Evolutionary conservation across 768 basidiomycete genomes (phyloP), one percentile per base, ranked within the genome.

Genomic region (Termitomyces sp.): DNA sequence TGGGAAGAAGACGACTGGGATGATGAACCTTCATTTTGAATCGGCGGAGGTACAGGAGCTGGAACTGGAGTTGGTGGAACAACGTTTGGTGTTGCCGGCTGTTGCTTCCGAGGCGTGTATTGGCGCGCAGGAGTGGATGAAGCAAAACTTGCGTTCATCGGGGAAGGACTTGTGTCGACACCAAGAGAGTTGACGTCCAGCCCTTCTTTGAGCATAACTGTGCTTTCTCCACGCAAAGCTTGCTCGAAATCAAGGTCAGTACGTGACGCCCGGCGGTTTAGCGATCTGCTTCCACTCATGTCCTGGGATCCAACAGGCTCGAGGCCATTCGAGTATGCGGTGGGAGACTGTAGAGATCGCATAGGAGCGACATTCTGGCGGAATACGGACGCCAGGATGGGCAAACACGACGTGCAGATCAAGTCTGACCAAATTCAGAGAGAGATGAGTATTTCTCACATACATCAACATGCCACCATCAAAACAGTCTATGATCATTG

Each of bases 171-270:
- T 68, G 66, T 65, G 52, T 83, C 84, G 32, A 80, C 69, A 32
- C 91, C 92, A 53, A 94, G 78, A 37, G 81, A 69, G 70, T 82
- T 83, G 54, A 92, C 78, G 73, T 93, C 91, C 49, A 86, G 69
- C 42, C 89, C 86, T 72, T 94, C 90, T 63, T 80, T 83, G 53
- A 94, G 77, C 59, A 82, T 67, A 15, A 92, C 82, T 3, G 92
- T 94, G 29, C 83, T 87, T 46, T 85, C 85, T 11, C 77, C 78
- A 61, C 77, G 81, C 65, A 94, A 72, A 12, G 87, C 91, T 68
- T 86, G 85, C 74, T 94, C 92, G 66, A 94, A 94, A 71, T 92
- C 90, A 69, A 88, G 78, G 75, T 92, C 90, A 37, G 86, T 84
- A 45, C 90, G 84, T 47, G 92, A 92, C 49, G 81, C 71, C 36